Evolutionary conservation across 306 rosid genomes (phyloP).

Genomic region (Macrotyloma uniflorum): DNA sequence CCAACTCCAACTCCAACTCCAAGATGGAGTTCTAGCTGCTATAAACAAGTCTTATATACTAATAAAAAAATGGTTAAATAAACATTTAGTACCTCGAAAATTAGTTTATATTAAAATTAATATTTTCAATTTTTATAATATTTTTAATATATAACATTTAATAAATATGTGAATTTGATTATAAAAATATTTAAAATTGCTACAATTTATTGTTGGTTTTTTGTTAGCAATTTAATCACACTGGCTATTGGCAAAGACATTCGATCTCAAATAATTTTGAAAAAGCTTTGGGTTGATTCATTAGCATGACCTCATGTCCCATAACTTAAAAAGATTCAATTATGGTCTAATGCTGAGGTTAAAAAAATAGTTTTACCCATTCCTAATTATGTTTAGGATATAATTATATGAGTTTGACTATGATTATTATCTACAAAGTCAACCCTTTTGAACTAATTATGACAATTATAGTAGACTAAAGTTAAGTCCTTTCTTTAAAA

Average conservation of each 20-base stretch:
- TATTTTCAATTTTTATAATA: too few relatives aligned
- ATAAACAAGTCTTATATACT: too few relatives aligned
- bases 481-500: background rate
- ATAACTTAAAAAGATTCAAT: conserved; percentile 1
- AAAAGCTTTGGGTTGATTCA: background rate
- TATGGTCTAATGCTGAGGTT: background rate
- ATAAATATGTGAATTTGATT: too few relatives aligned
- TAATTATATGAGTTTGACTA: background rate
- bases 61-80: too few relatives aligned
- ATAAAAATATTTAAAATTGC: too few relatives aligned
- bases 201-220: too few relatives aligned
- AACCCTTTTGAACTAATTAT: background rate
- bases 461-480: background rate
- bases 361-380: conserved; percentile 1
- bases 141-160: too few relatives aligned
- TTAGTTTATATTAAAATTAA: too few relatives aligned
- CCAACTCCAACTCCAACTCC: too few relatives aligned
- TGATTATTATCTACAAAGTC: background rate
- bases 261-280: background rate
- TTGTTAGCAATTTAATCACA: too few relatives aligned
- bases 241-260: background rate
- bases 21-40: too few relatives aligned
- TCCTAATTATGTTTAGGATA: background rate
- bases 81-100: too few relatives aligned
- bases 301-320: background rate